Conservation (phyloP, 2,329 filamentous ascomycete genomes). For the Neonectria sp. region DNA sequence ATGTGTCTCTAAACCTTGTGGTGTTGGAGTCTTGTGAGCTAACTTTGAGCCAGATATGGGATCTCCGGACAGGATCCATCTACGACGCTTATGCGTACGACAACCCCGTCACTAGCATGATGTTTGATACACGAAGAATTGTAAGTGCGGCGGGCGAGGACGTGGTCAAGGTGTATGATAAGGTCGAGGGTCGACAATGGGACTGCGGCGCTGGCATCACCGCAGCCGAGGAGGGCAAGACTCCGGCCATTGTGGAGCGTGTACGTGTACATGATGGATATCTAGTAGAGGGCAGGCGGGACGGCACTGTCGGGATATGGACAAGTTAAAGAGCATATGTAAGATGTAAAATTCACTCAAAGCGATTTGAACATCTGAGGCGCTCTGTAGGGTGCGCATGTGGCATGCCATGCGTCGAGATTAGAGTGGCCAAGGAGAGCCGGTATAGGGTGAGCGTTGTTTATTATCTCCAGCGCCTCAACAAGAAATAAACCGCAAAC, state of each 20-base stretch:
- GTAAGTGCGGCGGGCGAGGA: constrained; percentile 92
- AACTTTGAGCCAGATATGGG: constrained; percentile 85
- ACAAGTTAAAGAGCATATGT: constrained; percentile 68
- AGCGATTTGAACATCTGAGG: constrained; percentile 35
- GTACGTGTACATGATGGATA: constrained; percentile 96
- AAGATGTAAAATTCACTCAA: constrained; percentile 46
- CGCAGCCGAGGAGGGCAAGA: constrained; percentile 76
- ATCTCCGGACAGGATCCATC: constrained; percentile 95
- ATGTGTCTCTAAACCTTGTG: constrained; percentile 59
- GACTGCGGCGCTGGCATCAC: constrained; percentile 89
- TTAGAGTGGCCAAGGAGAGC: neutral
- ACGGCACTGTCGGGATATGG: constrained; percentile 94
- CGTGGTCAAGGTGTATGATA: constrained; percentile 98
- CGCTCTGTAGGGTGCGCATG: neutral
- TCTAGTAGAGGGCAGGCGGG: constrained; percentile 88
- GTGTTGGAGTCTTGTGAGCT: constrained; percentile 34
- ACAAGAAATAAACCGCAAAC: neutral
- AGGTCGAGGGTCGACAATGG: constrained; percentile 96
- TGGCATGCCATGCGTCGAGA: neutral
- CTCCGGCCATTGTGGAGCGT: constrained; percentile 81
- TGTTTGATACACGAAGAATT: constrained; percentile 94
- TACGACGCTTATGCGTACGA: constrained; percentile 98
- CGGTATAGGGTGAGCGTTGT: neutral
- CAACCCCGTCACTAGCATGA: constrained; percentile 92
- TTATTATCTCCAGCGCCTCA: neutral